Base-by-base conservation (phyloP, 1,139 yeast genomes). In the Blastobotrys petasosporus region DNA sequence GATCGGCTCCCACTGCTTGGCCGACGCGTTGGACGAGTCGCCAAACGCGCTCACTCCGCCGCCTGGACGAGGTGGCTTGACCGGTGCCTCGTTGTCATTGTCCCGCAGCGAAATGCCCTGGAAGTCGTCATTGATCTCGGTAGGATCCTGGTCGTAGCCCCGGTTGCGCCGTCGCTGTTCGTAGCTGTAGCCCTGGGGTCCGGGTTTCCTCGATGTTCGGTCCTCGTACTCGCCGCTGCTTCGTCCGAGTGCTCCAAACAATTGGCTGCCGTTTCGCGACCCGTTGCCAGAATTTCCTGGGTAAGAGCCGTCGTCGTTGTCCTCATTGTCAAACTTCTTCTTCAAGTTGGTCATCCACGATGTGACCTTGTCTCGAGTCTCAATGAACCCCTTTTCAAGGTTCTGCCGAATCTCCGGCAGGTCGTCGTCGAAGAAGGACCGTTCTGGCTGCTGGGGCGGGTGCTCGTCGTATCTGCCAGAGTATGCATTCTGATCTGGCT, bases 341-440 rank as follows among this genome's bases (percentile, higher is more conserved):
- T 82, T 76, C 50, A 87, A 63, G 17, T 83, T 87, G 55, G 79
- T 78, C 50, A 90, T 83, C 94, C 97, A 88, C 23, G 80, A 77
- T 54, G 85, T 82, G 49, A 92, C 79, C 44, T 85, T 84, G 40
- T 78, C 74, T 50, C 82, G 78, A 1, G 97, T 92, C 58, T 88
- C 97, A 59, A 82, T 90, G 45, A 88, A 73, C 28, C 95, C 94
- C 60, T 82, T 83, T 45, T 78, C 73, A 50, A 87, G 75, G 43
- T 80, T 78, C 46, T 84, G 86, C 58, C 77, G 80, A 55, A 86
- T 69, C 57, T 81, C 87, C 9, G 82, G 82, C 43, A 77, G 57
- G 48, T 76, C 81, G 51, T 74, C 76, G 48, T 77, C 81, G 33
- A 82, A 82, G 58, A 85, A 80, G 34, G 58, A 48, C 39, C 61